Evolutionary conservation across 805 yeast genomes (phyloP).

Genomic region (Yamadazyma phyllophila): DNA sequence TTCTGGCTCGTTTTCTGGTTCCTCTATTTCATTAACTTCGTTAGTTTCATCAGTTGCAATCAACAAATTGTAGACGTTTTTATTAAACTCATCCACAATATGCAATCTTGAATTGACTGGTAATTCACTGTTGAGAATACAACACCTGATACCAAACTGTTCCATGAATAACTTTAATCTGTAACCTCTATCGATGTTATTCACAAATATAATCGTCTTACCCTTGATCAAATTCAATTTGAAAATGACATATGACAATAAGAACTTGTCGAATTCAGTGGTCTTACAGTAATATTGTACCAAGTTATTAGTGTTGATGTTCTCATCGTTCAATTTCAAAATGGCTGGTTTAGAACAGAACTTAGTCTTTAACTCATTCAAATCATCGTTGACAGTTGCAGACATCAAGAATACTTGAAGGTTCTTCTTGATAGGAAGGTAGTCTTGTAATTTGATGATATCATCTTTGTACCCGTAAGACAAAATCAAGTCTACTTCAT

Average conservation of each 20-base stretch:
- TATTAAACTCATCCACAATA: slow-evolving; percentile 92
- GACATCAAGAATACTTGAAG: slow-evolving; percentile 93
- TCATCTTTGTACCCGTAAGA: slow-evolving; percentile 93
- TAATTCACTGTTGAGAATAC: slow-evolving; percentile 87
- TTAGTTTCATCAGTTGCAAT: slow-evolving; percentile 94
- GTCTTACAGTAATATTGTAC: slow-evolving; percentile 86
- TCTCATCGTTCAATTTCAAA: slow-evolving; percentile 73
- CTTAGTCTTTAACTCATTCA: slow-evolving; percentile 67
- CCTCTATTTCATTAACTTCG: slow-evolving; percentile 50
- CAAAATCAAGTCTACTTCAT: slow-evolving; percentile 89
- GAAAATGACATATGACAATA: slow-evolving; percentile 86
- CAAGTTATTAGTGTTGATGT: slow-evolving; percentile 56
- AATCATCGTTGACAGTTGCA: slow-evolving; percentile 89
- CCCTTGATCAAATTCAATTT: slow-evolving; percentile 87
- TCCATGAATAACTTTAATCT: slow-evolving; percentile 85
- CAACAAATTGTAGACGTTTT: slow-evolving; percentile 77
- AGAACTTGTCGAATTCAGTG: slow-evolving; percentile 85
- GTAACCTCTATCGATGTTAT: slow-evolving; percentile 93
- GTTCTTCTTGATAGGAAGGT: slow-evolving; percentile 67
- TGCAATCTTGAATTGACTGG: slow-evolving; percentile 92
- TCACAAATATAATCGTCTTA: slow-evolving; percentile 86
- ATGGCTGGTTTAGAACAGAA: slow-evolving; percentile 86
- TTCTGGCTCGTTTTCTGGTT: slow-evolving; percentile 44
- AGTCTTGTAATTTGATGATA: slow-evolving; percentile 59
- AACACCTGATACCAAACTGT: slow-evolving; percentile 88